Conservation (phyloP, 345 rosid genomes). For the Brassica napus region DNA sequence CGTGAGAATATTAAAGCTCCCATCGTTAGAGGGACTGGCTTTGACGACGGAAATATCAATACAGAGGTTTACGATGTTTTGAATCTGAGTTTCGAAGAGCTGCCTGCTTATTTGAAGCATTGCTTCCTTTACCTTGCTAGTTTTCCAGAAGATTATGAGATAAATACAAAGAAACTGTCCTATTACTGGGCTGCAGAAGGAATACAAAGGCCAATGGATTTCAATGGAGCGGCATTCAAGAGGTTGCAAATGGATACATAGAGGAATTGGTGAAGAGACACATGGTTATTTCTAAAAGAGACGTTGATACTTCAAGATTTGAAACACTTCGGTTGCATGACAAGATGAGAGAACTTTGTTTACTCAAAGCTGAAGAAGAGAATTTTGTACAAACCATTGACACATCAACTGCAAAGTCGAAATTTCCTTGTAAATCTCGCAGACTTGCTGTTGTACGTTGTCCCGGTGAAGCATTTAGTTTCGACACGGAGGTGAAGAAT, state of each 20-base stretch:
- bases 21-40: no score
- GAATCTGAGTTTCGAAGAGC: no score
- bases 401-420: not conserved
- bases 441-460: no score
- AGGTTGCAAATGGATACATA: slow-evolving; percentile 31
- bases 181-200: slow-evolving; percentile 43
- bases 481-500: no score
- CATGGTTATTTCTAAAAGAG: not conserved
- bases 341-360: not conserved
- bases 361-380: slow-evolving; percentile 31
- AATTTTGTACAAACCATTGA: not conserved
- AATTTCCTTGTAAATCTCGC: no score
- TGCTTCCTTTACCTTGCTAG: no score
- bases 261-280: slow-evolving; percentile 31
- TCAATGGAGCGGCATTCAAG: slow-evolving; percentile 22
- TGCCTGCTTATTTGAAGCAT: no score
- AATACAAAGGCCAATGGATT: not conserved
- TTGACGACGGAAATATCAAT: no score
- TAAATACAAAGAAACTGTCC: no score
- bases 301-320: not conserved
- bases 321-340: not conserved
- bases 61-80: no score
- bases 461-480: not conserved
- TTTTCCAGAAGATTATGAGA: no score
- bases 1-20: not conserved